Conservation (phyloP, 2,329 filamentous ascomycete species). For the Sclerotinia glacialis region DNA sequence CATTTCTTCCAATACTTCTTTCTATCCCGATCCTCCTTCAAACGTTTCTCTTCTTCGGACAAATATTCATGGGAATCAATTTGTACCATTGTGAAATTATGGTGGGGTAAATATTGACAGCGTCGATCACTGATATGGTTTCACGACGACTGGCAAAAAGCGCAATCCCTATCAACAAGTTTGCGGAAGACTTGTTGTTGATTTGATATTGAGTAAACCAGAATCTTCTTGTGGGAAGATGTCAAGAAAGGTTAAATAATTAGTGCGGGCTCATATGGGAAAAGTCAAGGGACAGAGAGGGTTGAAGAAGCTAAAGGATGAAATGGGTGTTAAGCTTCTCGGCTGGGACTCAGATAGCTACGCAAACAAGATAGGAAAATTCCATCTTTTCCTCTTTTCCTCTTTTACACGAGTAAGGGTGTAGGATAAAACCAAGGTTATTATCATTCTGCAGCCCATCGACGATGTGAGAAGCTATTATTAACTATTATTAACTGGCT, state of each 20-base stretch:
- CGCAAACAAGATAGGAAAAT: background rate
- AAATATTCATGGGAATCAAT: conserved; percentile 85
- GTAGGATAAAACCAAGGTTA: conserved; percentile 9
- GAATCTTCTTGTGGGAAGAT: background rate
- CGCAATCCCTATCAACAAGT: background rate
- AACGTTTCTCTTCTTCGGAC: conserved; percentile 84
- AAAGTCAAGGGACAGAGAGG: background rate
- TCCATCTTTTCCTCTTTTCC: conserved; percentile 1
- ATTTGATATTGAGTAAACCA: conserved; percentile 3
- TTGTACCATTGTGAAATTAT: conserved; percentile 68
- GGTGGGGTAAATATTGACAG: conserved; percentile 16
- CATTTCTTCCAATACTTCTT: conserved; percentile 97
- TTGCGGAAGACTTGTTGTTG: conserved; percentile 5
- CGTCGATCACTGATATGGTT: conserved; percentile 6
- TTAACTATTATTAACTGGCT: background rate
- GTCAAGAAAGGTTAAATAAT: background rate
- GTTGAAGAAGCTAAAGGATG: background rate
- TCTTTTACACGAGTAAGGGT: background rate
- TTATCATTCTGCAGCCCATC: background rate
- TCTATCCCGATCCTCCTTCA: conserved; percentile 79
- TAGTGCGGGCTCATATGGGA: conserved; percentile 6
- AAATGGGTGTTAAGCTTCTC: background rate
- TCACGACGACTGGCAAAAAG: background rate
- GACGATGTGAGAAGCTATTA: background rate
- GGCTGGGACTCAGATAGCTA: background rate